Evolutionary conservation across 305 asterid species (phyloP).

Genomic region (Rubia tinctorum): DNA sequence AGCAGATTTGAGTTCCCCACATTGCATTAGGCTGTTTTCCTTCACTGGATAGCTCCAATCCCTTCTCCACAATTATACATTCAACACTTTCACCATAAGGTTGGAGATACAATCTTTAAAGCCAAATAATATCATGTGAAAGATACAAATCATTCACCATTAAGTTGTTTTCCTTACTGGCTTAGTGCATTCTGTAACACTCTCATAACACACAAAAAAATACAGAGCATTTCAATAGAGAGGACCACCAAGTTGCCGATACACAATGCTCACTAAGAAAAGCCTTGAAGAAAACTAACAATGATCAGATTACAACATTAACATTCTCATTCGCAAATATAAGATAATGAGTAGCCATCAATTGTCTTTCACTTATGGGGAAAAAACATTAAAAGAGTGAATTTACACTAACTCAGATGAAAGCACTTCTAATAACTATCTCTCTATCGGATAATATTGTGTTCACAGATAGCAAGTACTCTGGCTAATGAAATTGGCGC

Average conservation of each 20-base stretch:
- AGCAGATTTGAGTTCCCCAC: not conserved
- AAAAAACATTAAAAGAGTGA: slow-evolving; percentile 10
- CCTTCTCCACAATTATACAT: not conserved
- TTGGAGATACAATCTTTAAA: too few species aligned
- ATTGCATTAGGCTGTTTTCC: not conserved
- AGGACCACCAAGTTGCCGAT: not conserved
- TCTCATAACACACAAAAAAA: not conserved
- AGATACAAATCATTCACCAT: too few species aligned
- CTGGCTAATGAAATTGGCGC: slow-evolving; percentile 2
- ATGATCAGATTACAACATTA: not conserved
- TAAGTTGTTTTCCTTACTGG: not conserved
- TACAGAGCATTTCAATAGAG: not conserved
- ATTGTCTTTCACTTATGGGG: not conserved
- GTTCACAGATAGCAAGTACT: not conserved
- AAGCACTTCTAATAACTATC: slow-evolving; percentile 13
- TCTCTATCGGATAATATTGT: not conserved
- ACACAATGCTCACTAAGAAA: not conserved
- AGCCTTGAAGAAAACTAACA: not conserved
- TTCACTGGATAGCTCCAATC: not conserved
- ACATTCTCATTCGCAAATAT: not conserved
- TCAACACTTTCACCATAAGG: not conserved
- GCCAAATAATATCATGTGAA: too few species aligned
- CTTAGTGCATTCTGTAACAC: not conserved
- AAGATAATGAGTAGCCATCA: slow-evolving; percentile 2
- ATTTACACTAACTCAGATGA: slow-evolving; percentile 8